Base-by-base conservation (phyloP, 257 asterid species). In the Gardenia jasminoides region DNA sequence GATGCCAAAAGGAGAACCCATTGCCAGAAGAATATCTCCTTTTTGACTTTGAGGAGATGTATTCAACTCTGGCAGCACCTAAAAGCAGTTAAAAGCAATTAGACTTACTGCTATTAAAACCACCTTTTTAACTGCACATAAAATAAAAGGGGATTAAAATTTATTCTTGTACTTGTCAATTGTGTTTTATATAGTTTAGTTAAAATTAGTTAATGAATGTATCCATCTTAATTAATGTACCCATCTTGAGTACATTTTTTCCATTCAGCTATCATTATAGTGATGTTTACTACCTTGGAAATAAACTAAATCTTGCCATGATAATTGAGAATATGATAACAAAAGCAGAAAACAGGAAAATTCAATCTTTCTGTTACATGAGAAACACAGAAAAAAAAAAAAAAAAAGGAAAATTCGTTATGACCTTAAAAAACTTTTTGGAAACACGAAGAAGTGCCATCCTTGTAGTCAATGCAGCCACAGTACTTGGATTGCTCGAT, bases 1-100 rank as follows among this genome's bases (percentile, higher is more conserved):
- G 84, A 92, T 90, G 90, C 99, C 99, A 82, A 95, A 95, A 75
- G 99, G 99, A 86, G 99, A 95, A 85, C 99, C 99, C 94, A 95
- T 89, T 41, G 96, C 94, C 86, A 95, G 91, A 89, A 95, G 91
- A 85, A 87, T 86, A 85, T 89, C 92, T 66, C 97, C 98, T 80
- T 92, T 91, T 86, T 86, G 87, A 80, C 80, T 80, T 61, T 86
- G 87, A 79, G 88, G 81, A 81, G 89, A 87, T 74, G 90, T 79
- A 77, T 83, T 89, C 85, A 95, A 79, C 77, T 83, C 83, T 26
- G 86, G 88, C 61, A 84, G 83, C 82, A 82, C 88, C 99, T 95
- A 89, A 56, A 76, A 47, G 47, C 78, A 83, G 36, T 58, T 79
- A 48, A 58, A 36, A 70, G 44, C n/a, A 47, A 15, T 79, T 76